phyloP scores from a whole-genome alignment of 805 yeast species.

The Starmerella powellii region DNA sequence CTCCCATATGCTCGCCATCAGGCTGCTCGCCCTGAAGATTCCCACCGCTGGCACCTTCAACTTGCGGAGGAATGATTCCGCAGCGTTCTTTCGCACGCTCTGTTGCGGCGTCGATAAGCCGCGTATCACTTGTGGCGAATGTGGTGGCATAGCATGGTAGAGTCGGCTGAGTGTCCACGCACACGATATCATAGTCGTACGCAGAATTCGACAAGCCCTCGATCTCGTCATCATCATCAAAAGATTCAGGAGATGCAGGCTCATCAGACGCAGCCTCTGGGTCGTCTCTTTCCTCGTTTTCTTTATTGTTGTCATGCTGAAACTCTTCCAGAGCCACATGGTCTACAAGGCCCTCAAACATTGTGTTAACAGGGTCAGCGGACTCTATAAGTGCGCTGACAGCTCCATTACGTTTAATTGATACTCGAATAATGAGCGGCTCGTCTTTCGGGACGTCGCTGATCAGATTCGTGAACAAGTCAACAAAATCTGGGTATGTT shows the following conservation, averaged over 20 bases:
- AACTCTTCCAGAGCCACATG: neutral
- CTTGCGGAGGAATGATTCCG: too few relatives aligned
- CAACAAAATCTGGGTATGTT: neutral
- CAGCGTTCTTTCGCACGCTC: too few relatives aligned
- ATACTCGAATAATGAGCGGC: neutral
- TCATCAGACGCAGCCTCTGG: too few relatives aligned
- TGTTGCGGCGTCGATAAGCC: neutral
- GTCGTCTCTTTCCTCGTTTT: neutral
- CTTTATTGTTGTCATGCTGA: neutral
- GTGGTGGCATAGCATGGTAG: constrained; percentile 3
- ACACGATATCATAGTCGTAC: neutral
- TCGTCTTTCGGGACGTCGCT: neutral
- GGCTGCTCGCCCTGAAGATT: too few relatives aligned
- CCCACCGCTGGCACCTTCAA: too few relatives aligned
- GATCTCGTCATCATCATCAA: too few relatives aligned
- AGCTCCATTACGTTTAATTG: neutral
- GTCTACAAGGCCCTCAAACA: constrained; percentile 4
- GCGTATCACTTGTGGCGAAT: neutral
- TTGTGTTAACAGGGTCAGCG: neutral
- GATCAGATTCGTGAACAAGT: neutral
- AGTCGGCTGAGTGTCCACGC: constrained; percentile 4
- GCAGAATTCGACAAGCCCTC: too few relatives aligned
- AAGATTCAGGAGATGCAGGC: too few relatives aligned
- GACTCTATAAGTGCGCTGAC: neutral
- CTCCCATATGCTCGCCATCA: too few relatives aligned